Conservation (phyloP, 768 basidiomycete genomes). For the Symmetrospora coprosmae region DNA sequence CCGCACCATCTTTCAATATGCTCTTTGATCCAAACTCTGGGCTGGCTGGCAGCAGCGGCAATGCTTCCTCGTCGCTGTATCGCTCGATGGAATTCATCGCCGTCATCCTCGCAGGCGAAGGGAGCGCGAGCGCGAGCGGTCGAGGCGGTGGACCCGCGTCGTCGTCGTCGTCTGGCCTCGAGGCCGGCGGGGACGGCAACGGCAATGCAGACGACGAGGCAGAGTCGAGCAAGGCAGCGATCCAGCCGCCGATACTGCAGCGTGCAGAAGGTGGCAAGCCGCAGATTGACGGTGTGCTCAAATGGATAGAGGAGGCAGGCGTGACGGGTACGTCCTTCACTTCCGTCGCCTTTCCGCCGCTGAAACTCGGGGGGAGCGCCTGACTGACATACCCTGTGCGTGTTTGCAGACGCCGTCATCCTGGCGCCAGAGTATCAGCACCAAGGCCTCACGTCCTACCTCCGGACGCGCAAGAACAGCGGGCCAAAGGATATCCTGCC, state of each 20-base stretch:
- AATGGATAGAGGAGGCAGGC: constrained; percentile 16
- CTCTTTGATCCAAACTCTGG: constrained; percentile 2
- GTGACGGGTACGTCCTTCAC: constrained; percentile 5
- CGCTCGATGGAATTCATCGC: constrained; percentile 15
- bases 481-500: constrained; percentile 4
- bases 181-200: neutral
- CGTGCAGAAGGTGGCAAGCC: constrained; percentile 12
- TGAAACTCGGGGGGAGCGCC: neutral
- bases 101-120: constrained; percentile 4
- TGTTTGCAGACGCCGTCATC: constrained; percentile 3
- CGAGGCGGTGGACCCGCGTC: too few relatives aligned
- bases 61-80: neutral
- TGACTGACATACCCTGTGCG: neutral
- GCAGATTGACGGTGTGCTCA: neutral
- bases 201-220: neutral
- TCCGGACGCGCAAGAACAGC: neutral
- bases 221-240: neutral
- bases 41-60: neutral
- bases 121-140: too few relatives aligned
- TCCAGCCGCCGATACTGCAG: constrained; percentile 2
- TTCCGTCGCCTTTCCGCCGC: neutral
- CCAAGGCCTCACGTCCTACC: constrained; percentile 6
- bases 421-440: constrained; percentile 16
- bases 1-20: too few relatives aligned
- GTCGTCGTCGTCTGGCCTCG: neutral